phyloP scores from a whole-genome alignment of 1,284 basidiomycete genomes.

The Rhodotorula sp. region DNA sequence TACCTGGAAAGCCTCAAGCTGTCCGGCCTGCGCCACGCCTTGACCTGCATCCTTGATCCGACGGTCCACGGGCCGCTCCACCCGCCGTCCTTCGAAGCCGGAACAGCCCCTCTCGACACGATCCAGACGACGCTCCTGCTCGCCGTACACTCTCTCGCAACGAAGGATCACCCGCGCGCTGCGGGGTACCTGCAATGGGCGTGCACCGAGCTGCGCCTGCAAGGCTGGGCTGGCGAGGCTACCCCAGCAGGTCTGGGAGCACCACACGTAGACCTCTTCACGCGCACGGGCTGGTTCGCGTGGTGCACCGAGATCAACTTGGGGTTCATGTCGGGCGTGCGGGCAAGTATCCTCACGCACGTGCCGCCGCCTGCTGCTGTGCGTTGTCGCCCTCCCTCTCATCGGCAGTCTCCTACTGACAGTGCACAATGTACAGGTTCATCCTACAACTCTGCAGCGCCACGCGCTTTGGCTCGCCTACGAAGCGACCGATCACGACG shows the following conservation, averaged over 20 bases:
- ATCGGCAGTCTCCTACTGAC: neutral
- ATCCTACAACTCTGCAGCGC: neutral
- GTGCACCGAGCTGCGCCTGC: neutral
- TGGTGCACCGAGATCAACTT: constrained; percentile 23
- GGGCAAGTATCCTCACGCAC: constrained; percentile 5
- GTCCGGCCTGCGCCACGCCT: neutral
- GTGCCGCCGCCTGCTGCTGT: neutral
- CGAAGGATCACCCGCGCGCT: neutral
- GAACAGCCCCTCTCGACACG: neutral
- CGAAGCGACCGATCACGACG: constrained; percentile 16
- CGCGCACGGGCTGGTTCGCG: constrained; percentile 10
- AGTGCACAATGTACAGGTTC: neutral
- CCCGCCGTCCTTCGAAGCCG: neutral
- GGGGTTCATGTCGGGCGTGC: constrained; percentile 16
- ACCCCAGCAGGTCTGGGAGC: neutral
- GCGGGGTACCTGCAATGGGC: constrained; percentile 16
- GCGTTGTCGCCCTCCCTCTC: neutral
- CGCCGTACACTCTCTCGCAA: constrained; percentile 5
- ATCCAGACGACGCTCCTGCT: constrained; percentile 17
- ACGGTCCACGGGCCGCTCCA: neutral
- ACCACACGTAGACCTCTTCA: neutral
- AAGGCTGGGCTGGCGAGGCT: constrained; percentile 12
- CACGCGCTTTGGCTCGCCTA: constrained; percentile 12
- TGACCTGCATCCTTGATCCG: constrained; percentile 13
- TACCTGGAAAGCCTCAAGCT: constrained; percentile 1